phyloP scores from a whole-genome alignment of 257 asterid genomes.

The Leptodermis oblonga region DNA sequence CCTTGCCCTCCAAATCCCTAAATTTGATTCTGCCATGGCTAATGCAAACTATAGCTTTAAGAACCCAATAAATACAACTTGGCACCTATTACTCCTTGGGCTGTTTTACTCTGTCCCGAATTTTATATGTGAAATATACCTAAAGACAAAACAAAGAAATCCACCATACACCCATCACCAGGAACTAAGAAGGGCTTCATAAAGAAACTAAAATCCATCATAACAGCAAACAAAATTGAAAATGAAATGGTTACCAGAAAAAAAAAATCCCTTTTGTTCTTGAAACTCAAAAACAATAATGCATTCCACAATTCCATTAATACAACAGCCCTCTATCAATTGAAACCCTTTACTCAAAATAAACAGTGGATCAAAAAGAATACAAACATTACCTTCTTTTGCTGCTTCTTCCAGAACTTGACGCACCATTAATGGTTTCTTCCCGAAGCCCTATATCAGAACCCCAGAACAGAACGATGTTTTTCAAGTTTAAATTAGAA shows the following conservation, averaged over 20 bases:
- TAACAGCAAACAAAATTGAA: neutral
- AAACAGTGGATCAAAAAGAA: neutral
- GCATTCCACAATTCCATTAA: neutral
- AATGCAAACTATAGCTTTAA: neutral
- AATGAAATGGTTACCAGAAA: too few species aligned
- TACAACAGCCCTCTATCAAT: neutral
- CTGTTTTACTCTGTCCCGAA: neutral
- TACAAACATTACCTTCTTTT: neutral
- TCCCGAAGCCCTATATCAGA: neutral
- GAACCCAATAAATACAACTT: neutral
- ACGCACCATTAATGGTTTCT: slow-evolving; percentile 1
- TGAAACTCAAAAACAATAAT: neutral
- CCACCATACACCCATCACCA: neutral
- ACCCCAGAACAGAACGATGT: slow-evolving; percentile 3
- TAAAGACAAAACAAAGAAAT: neutral
- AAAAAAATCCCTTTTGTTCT: neutral
- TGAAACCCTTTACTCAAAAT: neutral
- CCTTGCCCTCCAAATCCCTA: neutral
- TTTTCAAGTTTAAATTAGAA: neutral
- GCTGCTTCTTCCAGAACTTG: neutral
- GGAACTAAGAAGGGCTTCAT: neutral
- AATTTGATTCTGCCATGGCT: neutral
- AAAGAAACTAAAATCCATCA: neutral
- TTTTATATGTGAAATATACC: neutral
- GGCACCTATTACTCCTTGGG: neutral